Evolutionary conservation across 768 basidiomycete genomes (phyloP).

Genomic region (Guyanaporus albipodus): DNA sequence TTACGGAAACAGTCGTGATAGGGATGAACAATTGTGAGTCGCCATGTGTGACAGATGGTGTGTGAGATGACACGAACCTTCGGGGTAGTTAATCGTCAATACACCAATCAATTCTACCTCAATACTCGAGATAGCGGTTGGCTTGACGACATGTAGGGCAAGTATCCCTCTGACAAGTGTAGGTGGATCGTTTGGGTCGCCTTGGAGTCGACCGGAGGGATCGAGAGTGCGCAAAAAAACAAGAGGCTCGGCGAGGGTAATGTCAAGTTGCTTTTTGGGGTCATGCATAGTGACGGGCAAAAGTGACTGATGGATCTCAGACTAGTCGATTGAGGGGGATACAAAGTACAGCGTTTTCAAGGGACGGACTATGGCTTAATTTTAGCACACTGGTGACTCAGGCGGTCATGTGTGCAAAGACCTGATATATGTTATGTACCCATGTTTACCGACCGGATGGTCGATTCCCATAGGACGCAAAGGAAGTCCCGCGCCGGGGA

Average conservation of each 20-base stretch:
- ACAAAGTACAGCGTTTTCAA: too few species aligned
- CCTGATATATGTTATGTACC: too few species aligned
- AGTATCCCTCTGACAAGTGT: constrained; percentile 65
- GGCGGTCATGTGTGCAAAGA: too few species aligned
- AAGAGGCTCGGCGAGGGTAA: constrained; percentile 70
- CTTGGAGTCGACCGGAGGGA: constrained; percentile 34
- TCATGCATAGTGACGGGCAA: constrained; percentile 14
- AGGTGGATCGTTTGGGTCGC: constrained; percentile 46
- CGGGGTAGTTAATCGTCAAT: constrained; percentile 71
- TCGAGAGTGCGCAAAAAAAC: constrained; percentile 65
- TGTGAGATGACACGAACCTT: constrained; percentile 55
- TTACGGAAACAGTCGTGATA: too few species aligned
- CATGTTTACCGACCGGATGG: too few species aligned
- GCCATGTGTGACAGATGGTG: neutral
- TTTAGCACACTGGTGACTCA: neutral
- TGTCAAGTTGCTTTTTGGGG: constrained; percentile 42
- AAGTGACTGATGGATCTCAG: too few species aligned
- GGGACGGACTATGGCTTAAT: too few species aligned
- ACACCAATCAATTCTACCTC: constrained; percentile 74
- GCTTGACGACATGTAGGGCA: constrained; percentile 62
- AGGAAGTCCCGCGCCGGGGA: too few species aligned
- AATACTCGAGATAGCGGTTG: constrained; percentile 83
- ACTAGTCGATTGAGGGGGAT: too few species aligned
- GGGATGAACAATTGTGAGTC: neutral
- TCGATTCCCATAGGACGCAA: too few species aligned